These are phyloP conservation scores for Penicillium palitans DNA, from an alignment of 2,329 filamentous ascomycete species.

Conservation along the genomic window DNA sequence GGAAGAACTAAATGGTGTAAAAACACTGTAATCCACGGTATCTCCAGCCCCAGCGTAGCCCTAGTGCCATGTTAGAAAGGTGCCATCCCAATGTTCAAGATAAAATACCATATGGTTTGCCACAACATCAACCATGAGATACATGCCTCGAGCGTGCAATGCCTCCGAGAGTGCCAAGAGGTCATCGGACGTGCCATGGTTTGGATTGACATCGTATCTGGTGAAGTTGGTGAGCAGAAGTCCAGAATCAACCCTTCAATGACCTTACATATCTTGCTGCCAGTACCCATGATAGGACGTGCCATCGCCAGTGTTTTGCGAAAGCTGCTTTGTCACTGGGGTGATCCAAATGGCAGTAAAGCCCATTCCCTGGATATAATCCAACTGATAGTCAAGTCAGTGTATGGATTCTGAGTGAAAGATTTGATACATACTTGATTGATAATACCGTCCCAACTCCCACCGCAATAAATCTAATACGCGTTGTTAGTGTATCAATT, in stretches of 20 bases:
- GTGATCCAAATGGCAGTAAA: conserved; percentile 55
- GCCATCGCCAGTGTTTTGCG: conserved; percentile 39
- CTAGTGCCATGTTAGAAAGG: conserved; percentile 20
- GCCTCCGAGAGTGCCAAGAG: conserved; percentile 57
- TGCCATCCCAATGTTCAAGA: neutral
- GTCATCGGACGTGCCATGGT: conserved; percentile 62
- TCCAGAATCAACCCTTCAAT: conserved; percentile 46
- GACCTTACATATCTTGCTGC: conserved; percentile 48
- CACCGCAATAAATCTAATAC: conserved; percentile 45
- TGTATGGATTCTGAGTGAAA: neutral
- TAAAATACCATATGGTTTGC: conserved; percentile 24
- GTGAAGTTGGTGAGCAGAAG: conserved; percentile 33
- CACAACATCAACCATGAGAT: conserved; percentile 63
- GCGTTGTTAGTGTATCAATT: conserved; percentile 40
- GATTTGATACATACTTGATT: conserved; percentile 35
- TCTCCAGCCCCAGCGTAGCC: conserved; percentile 49
- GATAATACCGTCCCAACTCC: conserved; percentile 49
- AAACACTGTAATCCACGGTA: conserved; percentile 55
- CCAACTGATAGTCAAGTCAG: conserved; percentile 34
- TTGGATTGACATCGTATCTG: conserved; percentile 55
- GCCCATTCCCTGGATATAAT: conserved; percentile 53
- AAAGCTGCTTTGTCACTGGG: conserved; percentile 45
- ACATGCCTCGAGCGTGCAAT: conserved; percentile 58
- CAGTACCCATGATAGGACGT: conserved; percentile 55
- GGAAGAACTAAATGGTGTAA: conserved; percentile 57